phyloP scores from a whole-genome alignment of 2,329 filamentous ascomycete genomes.

The Colletotrichum sp. region DNA sequence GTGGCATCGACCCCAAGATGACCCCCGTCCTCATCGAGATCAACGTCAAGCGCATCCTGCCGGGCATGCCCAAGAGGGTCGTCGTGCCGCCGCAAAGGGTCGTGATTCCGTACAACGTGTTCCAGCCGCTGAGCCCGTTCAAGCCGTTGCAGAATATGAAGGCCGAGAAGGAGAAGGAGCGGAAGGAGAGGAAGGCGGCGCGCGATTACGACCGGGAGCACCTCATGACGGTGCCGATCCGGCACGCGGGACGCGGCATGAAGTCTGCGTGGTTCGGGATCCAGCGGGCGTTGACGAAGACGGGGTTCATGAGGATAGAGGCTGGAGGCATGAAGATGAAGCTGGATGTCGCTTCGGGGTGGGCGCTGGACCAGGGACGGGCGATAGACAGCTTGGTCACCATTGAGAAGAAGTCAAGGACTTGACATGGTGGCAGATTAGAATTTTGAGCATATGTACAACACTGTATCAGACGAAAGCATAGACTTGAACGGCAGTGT shows the following conservation, averaged over 20 bases:
- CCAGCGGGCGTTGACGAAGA: conserved; percentile 57
- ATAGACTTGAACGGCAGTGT: background rate
- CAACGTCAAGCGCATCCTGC: conserved; percentile 53
- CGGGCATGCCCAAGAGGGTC: conserved; percentile 51
- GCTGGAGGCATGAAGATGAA: conserved; percentile 57
- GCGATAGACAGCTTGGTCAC: conserved; percentile 61
- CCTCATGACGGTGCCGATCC: conserved; percentile 62
- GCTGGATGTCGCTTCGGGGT: conserved; percentile 62
- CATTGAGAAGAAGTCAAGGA: background rate
- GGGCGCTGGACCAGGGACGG: conserved; percentile 63
- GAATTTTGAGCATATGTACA: background rate
- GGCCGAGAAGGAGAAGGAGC: conserved; percentile 35
- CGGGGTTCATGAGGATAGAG: conserved; percentile 58
- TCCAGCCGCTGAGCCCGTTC: conserved; percentile 20
- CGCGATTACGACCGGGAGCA: conserved; percentile 60
- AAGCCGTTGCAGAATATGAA: conserved; percentile 27
- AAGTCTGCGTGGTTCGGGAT: conserved; percentile 48
- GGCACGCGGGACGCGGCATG: conserved; percentile 50
- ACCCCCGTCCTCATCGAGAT: conserved; percentile 56
- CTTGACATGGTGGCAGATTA: background rate
- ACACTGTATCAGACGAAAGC: background rate
- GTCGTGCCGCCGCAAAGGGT: conserved; percentile 41
- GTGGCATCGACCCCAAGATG: conserved; percentile 15
- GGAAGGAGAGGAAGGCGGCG: conserved; percentile 40
- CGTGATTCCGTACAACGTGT: conserved; percentile 40